Evolutionary conservation across 306 rosid genomes (phyloP), one percentile per base, ranked within the genome.

Genomic region (Acacia melanoxylon): DNA sequence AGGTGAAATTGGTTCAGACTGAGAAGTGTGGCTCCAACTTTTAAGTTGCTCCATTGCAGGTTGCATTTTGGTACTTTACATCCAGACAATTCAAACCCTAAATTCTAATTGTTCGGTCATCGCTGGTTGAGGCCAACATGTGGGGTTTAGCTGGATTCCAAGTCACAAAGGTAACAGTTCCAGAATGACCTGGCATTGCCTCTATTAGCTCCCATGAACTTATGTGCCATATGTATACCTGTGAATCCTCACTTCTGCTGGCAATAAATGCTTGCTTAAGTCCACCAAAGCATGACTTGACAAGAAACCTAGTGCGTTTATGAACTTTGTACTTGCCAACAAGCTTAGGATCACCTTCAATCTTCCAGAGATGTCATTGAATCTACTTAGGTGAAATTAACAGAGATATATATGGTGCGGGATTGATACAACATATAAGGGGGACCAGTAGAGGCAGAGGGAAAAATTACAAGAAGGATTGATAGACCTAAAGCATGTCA

Each of bases 221-320:
- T 90, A 97, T 85, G 77, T 85, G 97, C 99, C 98, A 96, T 82
- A 96, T 81, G 76, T 96, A 93, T 70, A 96, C 98, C 98, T 96
- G 98, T 74, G 99, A 96, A 83, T 96, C 99, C 94, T 96, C 99
- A 88, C 99, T 92, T 81, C 99, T 97, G 77, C 98, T 92, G 81
- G 98, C 99, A 89, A 96, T 81, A 82, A 96, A 96, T 81, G 94
- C 87, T 91, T 96, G 91, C 49, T 90, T 86, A 46, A 89, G 89
- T 77, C 99, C 99, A 72, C 99, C 99, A 73, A 96, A 96, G 88
- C 99, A 96, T 49, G 99, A 93, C 85, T 97, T 89, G 81, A 96
- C 91, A 81, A 96, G 31, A 86, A 91, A 96, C 48, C 99, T 93
- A 76, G 88, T 1, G 35, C 97, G 97, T 61, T 83, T 89, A 79